Percentiles rank a stretch among this genome's conserved stretches.
phyloP scores from a whole-genome alignment of 352 stramenopile species.

The Globisporangium rhizosaccharum region DNA sequence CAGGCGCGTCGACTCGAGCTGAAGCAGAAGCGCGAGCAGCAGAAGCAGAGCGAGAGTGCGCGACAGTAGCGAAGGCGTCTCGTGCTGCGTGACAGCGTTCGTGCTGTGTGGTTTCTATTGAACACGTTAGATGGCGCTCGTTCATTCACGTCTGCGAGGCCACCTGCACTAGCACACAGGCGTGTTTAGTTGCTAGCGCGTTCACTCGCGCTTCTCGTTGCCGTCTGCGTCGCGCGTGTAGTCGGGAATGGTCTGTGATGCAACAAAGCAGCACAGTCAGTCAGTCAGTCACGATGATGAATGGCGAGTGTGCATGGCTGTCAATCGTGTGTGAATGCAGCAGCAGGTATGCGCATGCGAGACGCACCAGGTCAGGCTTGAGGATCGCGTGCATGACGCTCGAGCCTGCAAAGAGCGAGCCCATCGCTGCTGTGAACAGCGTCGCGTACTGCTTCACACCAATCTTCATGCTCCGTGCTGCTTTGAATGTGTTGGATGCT shows the following conservation, averaged over 20 bases:
- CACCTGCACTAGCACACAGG: neutral
- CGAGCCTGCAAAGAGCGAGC: constrained; percentile 79
- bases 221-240: constrained; percentile 11
- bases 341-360: neutral
- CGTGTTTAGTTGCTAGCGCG: too few relatives aligned
- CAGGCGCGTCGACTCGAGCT: constrained; percentile 50
- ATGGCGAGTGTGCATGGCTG: neutral
- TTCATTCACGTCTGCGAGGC: neutral
- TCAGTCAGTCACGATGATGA: neutral
- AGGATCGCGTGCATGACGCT: constrained; percentile 81
- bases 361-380: constrained; percentile 71
- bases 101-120: too few relatives aligned
- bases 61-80: neutral
- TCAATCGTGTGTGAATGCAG: neutral
- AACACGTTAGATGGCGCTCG: neutral
- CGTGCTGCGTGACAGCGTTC: neutral
- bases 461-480: constrained; percentile 43
- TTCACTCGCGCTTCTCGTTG: constrained; percentile 13
- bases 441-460: constrained; percentile 68
- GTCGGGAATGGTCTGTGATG: constrained; percentile 7
- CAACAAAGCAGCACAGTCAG: neutral
- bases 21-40: constrained; percentile 40
- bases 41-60: constrained; percentile 6
- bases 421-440: constrained; percentile 65
- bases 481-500: neutral